These are phyloP conservation scores for Phlyctochytrium bullatum DNA, from an alignment of 192 early-diverging fungal species.

Conservation along the genomic window DNA sequence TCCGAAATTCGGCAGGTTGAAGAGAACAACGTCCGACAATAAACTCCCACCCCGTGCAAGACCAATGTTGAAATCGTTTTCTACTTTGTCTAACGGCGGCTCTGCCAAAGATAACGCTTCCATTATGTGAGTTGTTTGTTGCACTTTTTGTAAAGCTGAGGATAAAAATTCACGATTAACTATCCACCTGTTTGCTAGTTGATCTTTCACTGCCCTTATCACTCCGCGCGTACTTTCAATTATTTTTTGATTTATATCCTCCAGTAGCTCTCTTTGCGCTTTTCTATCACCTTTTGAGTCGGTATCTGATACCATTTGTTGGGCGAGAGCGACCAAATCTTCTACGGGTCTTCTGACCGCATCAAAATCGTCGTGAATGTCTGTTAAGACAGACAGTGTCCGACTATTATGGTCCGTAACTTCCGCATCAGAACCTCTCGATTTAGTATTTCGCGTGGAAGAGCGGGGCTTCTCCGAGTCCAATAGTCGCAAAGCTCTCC, in stretches of 20 bases:
- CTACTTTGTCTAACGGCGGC: slow-evolving; percentile 22
- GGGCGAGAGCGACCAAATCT: slow-evolving; percentile 35
- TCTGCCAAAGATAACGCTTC: slow-evolving; percentile 28
- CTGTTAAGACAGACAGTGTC: slow-evolving; percentile 1
- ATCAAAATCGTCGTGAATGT: slow-evolving; percentile 12
- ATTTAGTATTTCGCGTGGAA: not conserved
- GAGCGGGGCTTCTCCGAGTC: not conserved
- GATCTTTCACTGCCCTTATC: slow-evolving; percentile 52
- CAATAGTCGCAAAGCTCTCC: not conserved
- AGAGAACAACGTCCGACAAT: slow-evolving; percentile 39
- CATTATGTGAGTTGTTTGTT: slow-evolving; percentile 46
- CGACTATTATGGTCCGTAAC: not conserved
- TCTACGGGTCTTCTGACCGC: slow-evolving; percentile 23
- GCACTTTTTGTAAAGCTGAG: slow-evolving; percentile 36
- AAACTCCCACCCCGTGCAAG: slow-evolving; percentile 41
- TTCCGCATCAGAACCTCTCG: not conserved
- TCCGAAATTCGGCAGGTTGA: slow-evolving; percentile 56
- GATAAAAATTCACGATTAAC: slow-evolving; percentile 51
- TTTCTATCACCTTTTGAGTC: slow-evolving; percentile 14
- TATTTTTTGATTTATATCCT: slow-evolving; percentile 31
- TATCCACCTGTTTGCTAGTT: slow-evolving; percentile 48
- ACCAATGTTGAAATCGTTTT: slow-evolving; percentile 47
- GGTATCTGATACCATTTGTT: slow-evolving; percentile 30
- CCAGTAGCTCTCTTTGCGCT: slow-evolving; percentile 29
- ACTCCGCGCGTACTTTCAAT: slow-evolving; percentile 43